Evolutionary conservation across 495 filamentous ascomycete genomes (phyloP), one percentile per base, ranked within the genome.

Genomic region (Hypoxylon crocopeplum): DNA sequence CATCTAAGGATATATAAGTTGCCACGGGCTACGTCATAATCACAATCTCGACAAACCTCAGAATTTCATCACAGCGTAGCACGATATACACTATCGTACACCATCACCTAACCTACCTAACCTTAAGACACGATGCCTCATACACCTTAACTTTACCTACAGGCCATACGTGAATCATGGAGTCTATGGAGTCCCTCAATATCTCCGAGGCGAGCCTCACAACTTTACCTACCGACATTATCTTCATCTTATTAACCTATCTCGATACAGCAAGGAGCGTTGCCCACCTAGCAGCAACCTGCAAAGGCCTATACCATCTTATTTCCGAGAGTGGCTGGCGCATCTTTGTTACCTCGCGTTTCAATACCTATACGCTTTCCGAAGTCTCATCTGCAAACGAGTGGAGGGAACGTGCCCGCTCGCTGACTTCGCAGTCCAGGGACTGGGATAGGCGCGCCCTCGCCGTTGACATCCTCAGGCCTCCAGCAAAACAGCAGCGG

Each of bases 371-470:
- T 7, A 46, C 29, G 2, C 16, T 73, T 1, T 69, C 72, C 0
- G 32, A 27, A 13, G 38, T 7, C 42, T 62, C 29, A 10, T 48
- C 44, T n/a, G 29, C 11, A 7, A 13, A 51, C 17, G 67, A 69
- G 10, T 79, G 75, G 75, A 56, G 32, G 6, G 54, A 70, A 11
- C 55, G 75, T 12, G 77, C 77, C 8, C 64, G 69, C 2, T 67
- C 68, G 0, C 45, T 78, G 37, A 79, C 76, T 1, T 72, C 65
- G 30, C 77, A 79, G 46, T 73, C 71, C 12, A 63, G 77, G 3
- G 74, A 72, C 55, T 80, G 77, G 77, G 77, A 78, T 19, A 67
- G 59, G 5, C 64, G 76, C 5, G 53, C 71, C 5, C 50, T 79
- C 27, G 58, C 63, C 48, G 66, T 77, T 38, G 62, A 68, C 34